Evolutionary conservation across 2,329 filamentous ascomycete genomes (phyloP).

Genomic region (Atkinsonella texensis): DNA sequence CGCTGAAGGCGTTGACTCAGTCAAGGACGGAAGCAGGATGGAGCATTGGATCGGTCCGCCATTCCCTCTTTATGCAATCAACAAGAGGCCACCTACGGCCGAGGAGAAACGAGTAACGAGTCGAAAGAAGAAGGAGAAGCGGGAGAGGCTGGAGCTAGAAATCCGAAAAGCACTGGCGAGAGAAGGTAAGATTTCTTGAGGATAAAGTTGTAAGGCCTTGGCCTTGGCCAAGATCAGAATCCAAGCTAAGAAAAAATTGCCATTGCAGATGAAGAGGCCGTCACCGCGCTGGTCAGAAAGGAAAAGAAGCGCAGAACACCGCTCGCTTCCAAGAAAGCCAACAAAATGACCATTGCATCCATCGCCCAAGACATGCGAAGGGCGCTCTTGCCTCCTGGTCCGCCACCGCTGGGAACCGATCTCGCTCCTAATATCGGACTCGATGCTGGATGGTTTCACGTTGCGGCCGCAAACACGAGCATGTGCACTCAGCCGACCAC

Average conservation of each 20-base stretch:
- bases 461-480: too few relatives aligned
- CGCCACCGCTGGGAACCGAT: conserved; percentile 1
- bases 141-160: neutral
- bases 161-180: neutral
- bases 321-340: neutral
- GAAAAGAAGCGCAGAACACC: neutral
- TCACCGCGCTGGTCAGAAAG: neutral
- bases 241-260: too few relatives aligned
- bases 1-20: conserved; percentile 15
- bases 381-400: neutral
- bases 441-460: too few relatives aligned
- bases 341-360: conserved; percentile 3
- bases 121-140: neutral
- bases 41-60: conserved; percentile 16
- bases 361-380: conserved; percentile 2
- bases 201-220: neutral
- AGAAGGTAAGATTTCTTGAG: neutral
- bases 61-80: conserved; percentile 8
- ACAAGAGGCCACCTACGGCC: conserved; percentile 1
- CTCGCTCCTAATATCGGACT: neutral
- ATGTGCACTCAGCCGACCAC: too few relatives aligned
- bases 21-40: conserved; percentile 12
- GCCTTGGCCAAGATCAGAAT: too few relatives aligned
- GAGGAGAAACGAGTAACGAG: neutral
- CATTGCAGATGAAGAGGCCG: neutral